These are phyloP conservation scores for Gloeopeniophorella convolvens DNA, from an alignment of 768 basidiomycete species.

Conservation along the genomic window DNA sequence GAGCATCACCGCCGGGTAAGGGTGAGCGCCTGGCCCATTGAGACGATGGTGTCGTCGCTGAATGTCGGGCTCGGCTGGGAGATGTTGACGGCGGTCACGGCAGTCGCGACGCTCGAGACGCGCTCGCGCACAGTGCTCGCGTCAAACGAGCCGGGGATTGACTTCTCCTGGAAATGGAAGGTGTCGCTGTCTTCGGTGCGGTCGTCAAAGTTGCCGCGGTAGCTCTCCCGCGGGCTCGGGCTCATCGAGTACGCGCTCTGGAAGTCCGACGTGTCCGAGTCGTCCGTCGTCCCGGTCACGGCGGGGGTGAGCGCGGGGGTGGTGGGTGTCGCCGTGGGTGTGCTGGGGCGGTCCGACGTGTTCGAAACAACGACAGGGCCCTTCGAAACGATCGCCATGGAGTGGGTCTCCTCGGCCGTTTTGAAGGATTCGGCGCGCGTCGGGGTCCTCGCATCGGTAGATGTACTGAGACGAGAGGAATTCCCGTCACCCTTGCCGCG, in stretches of 20 bases:
- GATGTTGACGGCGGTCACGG: conserved; percentile 36
- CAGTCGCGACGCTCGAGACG: conserved; percentile 47
- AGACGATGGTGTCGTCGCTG: conserved; percentile 35
- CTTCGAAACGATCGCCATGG: not conserved
- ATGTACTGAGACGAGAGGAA: not conserved
- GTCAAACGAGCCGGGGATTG: conserved; percentile 25
- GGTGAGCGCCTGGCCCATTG: not conserved
- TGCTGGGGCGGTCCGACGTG: not conserved
- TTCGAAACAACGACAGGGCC: not conserved
- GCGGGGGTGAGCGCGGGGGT: conserved; percentile 23
- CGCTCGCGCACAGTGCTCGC: conserved; percentile 43
- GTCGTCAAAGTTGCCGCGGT: conserved; percentile 38
- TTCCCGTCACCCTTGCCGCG: conserved; percentile 23
- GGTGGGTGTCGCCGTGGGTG: conserved; percentile 12
- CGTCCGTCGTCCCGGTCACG: conserved; percentile 22
- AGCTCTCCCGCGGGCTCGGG: conserved; percentile 61
- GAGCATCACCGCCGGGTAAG: conserved; percentile 5
- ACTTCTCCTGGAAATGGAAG: conserved; percentile 25
- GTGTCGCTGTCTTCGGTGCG: conserved; percentile 12
- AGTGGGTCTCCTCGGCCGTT: not conserved
- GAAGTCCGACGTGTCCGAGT: conserved; percentile 51
- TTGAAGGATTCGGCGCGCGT: conserved; percentile 3
- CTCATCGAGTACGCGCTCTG: conserved; percentile 71
- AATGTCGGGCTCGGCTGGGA: conserved; percentile 33
- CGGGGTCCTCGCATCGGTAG: conserved; percentile 2